These are phyloP conservation scores for Emergomyces orientalis DNA, from an alignment of 2,329 filamentous ascomycete genomes.

Conservation along the genomic window DNA sequence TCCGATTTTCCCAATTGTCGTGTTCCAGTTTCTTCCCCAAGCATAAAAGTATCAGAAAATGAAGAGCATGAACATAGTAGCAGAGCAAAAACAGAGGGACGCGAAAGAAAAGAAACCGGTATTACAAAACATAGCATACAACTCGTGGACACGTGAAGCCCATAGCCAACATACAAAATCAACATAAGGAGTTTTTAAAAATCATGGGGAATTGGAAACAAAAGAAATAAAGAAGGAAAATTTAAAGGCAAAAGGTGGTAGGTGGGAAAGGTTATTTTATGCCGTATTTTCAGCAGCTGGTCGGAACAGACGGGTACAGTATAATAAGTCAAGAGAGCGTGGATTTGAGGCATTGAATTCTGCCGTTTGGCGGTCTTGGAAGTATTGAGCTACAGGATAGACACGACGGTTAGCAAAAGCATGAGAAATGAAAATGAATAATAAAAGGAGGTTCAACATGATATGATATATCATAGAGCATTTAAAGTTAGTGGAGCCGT, in stretches of 20 bases:
- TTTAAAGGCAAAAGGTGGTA: neutral
- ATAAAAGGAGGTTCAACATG: neutral
- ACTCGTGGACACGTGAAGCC: neutral
- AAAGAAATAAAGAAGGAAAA: neutral
- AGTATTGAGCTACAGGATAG: constrained; percentile 25
- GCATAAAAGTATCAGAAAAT: neutral
- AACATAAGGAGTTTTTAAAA: neutral
- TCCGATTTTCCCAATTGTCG: neutral
- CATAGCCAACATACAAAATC: neutral
- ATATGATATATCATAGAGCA: too few species aligned
- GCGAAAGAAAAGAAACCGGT: too few species aligned
- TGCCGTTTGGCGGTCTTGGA: constrained; percentile 31
- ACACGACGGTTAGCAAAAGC: constrained; percentile 6
- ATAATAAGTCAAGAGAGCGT: constrained; percentile 35
- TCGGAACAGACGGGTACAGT: constrained; percentile 29
- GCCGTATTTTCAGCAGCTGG: constrained; percentile 13
- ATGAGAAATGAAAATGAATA: neutral
- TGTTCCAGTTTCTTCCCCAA: neutral
- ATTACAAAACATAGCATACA: constrained; percentile 3
- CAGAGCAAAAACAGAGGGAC: too few species aligned
- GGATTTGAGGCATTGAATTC: constrained; percentile 33
- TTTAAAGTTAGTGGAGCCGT: neutral
- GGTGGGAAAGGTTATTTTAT: neutral
- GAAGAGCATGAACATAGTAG: neutral
- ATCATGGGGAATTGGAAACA: neutral